Conservation (phyloP, 768 basidiomycete genomes). For the Tulasnella sp. region DNA sequence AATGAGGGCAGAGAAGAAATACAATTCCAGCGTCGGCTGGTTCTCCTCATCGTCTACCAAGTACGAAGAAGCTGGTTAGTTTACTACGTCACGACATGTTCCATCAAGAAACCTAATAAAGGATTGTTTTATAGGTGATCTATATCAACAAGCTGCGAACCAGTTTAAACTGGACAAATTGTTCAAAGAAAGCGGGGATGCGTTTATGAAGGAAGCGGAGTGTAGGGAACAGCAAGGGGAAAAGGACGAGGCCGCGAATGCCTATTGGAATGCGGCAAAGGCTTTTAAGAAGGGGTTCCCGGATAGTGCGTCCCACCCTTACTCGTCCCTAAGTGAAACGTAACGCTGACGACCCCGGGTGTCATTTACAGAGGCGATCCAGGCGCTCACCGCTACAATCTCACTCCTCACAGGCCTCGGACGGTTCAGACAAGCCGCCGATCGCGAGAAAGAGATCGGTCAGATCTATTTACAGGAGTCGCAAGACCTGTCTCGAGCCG, state of each 20-base stretch:
- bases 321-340: neutral
- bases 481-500: constrained; percentile 71
- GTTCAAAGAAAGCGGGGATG: constrained; percentile 86
- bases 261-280: constrained; percentile 98
- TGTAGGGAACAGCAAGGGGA: constrained; percentile 85
- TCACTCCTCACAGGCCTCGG: constrained; percentile 71
- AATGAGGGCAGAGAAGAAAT: constrained; percentile 18
- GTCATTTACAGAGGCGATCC: constrained; percentile 64
- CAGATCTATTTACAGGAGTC: constrained; percentile 46
- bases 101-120: too few species aligned
- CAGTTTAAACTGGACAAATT: constrained; percentile 63
- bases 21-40: constrained; percentile 24
- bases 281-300: constrained; percentile 83
- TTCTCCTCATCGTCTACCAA: constrained; percentile 31
- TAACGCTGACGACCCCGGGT: neutral
- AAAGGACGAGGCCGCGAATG: constrained; percentile 88
- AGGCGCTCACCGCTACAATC: constrained; percentile 77
- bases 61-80: constrained; percentile 37
- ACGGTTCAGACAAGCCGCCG: constrained; percentile 93
- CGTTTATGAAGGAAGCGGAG: constrained; percentile 88
- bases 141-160: constrained; percentile 17
- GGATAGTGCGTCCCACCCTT: constrained; percentile 49
- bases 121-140: neutral
- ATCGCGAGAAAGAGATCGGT: constrained; percentile 94
- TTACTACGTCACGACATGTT: constrained; percentile 21